Conservation (phyloP, 2,329 filamentous ascomycete genomes). For the Monilinia fructigena region DNA sequence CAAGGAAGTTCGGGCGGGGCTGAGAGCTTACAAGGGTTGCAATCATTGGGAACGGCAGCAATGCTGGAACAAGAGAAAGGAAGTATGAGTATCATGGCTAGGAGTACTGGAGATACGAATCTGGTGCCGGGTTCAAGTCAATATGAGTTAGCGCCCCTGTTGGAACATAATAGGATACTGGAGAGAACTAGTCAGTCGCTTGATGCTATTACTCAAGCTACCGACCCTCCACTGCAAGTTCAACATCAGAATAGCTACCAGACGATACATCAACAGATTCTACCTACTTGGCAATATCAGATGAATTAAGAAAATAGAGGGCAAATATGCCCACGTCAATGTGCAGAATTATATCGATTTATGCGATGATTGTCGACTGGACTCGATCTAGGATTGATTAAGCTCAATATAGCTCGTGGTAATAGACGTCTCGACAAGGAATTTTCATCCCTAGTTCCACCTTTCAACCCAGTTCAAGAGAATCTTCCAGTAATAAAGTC, state of each 20-base stretch:
- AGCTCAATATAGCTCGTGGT: not conserved
- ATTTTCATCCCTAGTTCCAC: not conserved
- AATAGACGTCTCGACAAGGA: not conserved
- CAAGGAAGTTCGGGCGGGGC: constrained; percentile 12
- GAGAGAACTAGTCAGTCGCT: not conserved
- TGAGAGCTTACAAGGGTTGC: not conserved
- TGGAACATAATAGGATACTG: not conserved
- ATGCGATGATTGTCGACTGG: not conserved
- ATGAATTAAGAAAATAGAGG: not conserved
- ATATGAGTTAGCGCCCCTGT: not conserved
- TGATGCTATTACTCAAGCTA: not conserved
- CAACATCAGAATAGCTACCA: not conserved
- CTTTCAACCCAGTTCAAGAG: not conserved
- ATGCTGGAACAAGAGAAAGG: not conserved
- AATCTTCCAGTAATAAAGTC: too few species aligned
- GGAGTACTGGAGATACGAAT: not conserved
- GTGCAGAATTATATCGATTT: not conserved
- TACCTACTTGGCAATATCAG: not conserved
- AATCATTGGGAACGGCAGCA: not conserved
- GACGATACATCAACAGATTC: not conserved
- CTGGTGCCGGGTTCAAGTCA: not conserved
- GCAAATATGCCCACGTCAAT: not conserved
- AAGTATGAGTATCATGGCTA: not conserved
- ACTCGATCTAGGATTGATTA: not conserved
- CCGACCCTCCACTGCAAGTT: not conserved